phyloP scores from a whole-genome alignment of 345 rosid species.

The Ricinus communis region DNA sequence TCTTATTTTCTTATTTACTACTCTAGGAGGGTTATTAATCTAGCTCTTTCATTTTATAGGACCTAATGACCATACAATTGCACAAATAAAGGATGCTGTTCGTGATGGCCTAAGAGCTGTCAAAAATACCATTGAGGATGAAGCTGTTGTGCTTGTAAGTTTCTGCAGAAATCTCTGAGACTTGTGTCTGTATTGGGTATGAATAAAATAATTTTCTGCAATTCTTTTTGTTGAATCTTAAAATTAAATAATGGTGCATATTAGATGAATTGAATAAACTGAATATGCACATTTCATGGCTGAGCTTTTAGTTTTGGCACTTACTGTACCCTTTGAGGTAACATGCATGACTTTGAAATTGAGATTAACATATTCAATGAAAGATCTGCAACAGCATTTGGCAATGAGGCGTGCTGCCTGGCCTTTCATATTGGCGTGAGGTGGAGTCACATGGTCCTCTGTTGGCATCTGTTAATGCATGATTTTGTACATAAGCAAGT shows the following conservation, averaged over 20 bases:
- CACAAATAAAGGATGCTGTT: constrained; percentile 96
- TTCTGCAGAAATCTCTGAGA: not conserved
- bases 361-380: not conserved
- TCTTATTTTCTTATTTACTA: not conserved
- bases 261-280: not conserved
- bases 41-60: constrained; percentile 43
- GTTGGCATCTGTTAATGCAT: not conserved
- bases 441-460: not conserved
- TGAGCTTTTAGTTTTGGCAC: not conserved
- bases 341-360: not conserved
- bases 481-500: not conserved
- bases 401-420: not conserved
- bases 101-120: constrained; percentile 97
- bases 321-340: not conserved
- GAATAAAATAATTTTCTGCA: not conserved
- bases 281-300: not conserved
- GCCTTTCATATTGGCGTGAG: not conserved
- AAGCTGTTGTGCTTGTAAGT: constrained; percentile 80
- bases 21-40: not conserved
- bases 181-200: too few relatives aligned
- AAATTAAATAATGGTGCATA: not conserved
- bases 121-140: constrained; percentile 93
- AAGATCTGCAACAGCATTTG: not conserved
- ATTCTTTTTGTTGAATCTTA: not conserved
- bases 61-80: constrained; percentile 96